Evolutionary conservation across 2,329 filamentous ascomycete genomes (phyloP), one percentile per base, ranked within the genome.

Genomic region (Albophoma yamanashiensis): DNA sequence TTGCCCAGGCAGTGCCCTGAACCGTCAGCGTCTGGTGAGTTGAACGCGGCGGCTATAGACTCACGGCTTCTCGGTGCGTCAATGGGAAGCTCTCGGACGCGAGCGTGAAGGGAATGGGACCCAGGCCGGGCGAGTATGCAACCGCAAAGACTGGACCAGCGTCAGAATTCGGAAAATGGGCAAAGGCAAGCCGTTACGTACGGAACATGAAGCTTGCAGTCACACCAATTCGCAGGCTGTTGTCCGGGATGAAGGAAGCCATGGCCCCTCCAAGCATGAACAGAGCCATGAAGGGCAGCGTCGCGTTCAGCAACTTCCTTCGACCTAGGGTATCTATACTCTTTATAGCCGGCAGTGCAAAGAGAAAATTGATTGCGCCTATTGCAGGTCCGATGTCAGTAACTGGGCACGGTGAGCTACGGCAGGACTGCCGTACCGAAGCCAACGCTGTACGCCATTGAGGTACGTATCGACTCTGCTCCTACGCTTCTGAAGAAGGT

Each of bases 21-120:
- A 25, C 3, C 27, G 7, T n/a, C 62, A 70, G 67, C 20, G 17
- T 9, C 25, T 17, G 7, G 2, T 20, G 1, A 42, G 6, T 17
- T 11, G 2, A 14, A 22, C 9, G 6, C 4, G 8, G 50, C 36
- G 50, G 15, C 12, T 11, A 58, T 50, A 36, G 11, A 59, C 67
- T 56, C 66, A 70, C 70, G 8, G 78, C 73, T 66, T 81, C 79
- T 61, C 79, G 73, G 62, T 81, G 76, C 5, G 76, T 77, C 1
- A 80, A 66, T 0, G 79, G 78, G 60, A 81, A 82, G 56, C 76
- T 77, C 64, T 81, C 79, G 4, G 78, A 78, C 15, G 78, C 79
- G 22, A 81, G 70, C 2, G 77, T 81, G 56, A 80, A 81, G 0
- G 78, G 76, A 14, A 80, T 79, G 0, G 79, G 79, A 0, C 78